Evolutionary conservation across 176 grass and related monocot species (phyloP).

Genomic region (Eleusine coracana): DNA sequence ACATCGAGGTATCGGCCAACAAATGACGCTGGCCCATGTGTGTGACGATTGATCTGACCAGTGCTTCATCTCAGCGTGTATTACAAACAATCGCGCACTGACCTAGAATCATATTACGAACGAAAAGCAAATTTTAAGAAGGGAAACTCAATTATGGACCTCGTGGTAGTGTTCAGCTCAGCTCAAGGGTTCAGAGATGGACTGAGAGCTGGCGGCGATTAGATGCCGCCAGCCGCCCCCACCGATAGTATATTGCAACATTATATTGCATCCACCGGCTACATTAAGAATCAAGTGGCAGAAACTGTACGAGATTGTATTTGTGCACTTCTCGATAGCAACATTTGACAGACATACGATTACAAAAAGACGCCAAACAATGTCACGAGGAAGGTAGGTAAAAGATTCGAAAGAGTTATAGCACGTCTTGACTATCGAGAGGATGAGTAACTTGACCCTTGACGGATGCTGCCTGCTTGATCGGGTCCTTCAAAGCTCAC

Average conservation of each 20-base stretch:
- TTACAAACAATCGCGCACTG: not conserved
- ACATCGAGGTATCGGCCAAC: not conserved
- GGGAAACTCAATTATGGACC: not conserved
- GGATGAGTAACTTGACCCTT: too few species aligned
- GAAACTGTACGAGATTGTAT: not conserved
- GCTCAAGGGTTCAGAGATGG: not conserved
- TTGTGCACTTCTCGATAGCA: not conserved
- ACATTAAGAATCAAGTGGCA: not conserved
- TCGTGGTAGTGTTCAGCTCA: not conserved
- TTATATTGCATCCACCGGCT: conserved; percentile 19
- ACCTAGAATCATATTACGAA: conserved; percentile 11
- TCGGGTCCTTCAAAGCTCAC: too few species aligned
- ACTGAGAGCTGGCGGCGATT: not conserved
- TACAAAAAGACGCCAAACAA: not conserved
- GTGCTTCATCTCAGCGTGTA: not conserved
- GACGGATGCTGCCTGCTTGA: not conserved
- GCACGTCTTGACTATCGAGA: too few species aligned
- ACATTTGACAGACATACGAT: not conserved
- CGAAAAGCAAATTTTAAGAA: not conserved
- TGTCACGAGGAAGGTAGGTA: not conserved
- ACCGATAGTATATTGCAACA: not conserved
- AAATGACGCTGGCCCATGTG: not conserved
- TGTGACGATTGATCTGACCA: not conserved
- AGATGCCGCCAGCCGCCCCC: not conserved
- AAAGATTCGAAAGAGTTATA: too few species aligned